These are phyloP conservation scores for Metschnikowia bowlesiae DNA, from an alignment of 805 yeast genomes.

Conservation along the genomic window DNA sequence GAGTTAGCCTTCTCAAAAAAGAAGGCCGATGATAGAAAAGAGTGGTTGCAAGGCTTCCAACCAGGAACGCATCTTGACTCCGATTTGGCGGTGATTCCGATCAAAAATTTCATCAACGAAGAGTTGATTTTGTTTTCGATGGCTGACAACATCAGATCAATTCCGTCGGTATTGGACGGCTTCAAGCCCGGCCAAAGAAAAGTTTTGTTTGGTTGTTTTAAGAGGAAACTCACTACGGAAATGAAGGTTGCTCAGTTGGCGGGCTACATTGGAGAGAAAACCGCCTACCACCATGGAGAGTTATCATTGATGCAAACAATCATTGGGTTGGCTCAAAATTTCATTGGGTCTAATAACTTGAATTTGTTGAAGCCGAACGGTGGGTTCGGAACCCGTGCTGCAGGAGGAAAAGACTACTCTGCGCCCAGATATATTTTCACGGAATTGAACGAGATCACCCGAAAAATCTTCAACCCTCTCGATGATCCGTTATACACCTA, in stretches of 20 bases:
- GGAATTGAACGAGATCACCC: conserved; percentile 70
- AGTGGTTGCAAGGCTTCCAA: conserved; percentile 85
- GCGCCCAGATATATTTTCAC: conserved; percentile 96
- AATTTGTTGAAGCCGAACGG: conserved; percentile 87
- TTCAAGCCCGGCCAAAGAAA: conserved; percentile 97
- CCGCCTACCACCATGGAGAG: conserved; percentile 97
- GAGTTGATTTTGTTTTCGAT: conserved; percentile 91
- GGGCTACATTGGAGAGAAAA: conserved; percentile 82
- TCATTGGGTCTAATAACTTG: conserved; percentile 87
- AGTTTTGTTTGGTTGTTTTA: conserved; percentile 82
- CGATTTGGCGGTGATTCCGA: conserved; percentile 69
- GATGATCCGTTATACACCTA: conserved; percentile 78
- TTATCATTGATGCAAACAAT: conserved; percentile 83
- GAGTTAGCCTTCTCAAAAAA: conserved; percentile 93
- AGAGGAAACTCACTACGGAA: conserved; percentile 69
- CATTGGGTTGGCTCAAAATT: conserved; percentile 91
- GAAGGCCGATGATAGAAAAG: conserved; percentile 95
- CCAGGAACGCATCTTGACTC: conserved; percentile 95
- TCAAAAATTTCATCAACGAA: conserved; percentile 89
- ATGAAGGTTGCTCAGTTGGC: conserved; percentile 87
- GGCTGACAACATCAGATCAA: conserved; percentile 95
- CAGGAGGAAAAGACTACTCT: conserved; percentile 98
- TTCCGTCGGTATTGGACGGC: conserved; percentile 92
- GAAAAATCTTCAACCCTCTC: conserved; percentile 67
- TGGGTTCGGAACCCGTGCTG: conserved; percentile 91